Base-by-base conservation (phyloP, 441 rosid genomes). In the Viola pubescens region DNA sequence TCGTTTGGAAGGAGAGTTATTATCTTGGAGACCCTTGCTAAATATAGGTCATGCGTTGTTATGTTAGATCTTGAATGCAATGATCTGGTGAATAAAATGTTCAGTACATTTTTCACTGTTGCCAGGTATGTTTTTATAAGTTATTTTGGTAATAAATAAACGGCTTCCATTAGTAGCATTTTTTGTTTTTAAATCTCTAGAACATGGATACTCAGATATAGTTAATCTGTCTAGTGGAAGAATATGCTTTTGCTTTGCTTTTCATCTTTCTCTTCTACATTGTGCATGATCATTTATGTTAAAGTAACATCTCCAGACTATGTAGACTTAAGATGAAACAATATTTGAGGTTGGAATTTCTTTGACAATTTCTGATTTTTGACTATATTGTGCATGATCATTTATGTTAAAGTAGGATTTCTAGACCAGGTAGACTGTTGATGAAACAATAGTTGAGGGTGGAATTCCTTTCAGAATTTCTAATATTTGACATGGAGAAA, bases 1-100 rank as follows among this genome's bases (percentile, higher is more conserved):
- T 91, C 95, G 38, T 91, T 74, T 73, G 70, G 67, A 48, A 91
- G 90, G 81, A 79, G 89, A 73, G 78, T 80, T 52, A 75, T 88
- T 7, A 95, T 91, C 68, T 91, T 95, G 75, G 99, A 88, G 76
- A 91, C 97, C 55, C 87, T 91, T 73, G 96, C 99, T 50, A 91
- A 86, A 73, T 94, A 82, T 77, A 81, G 98, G 73, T 95, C 98
- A 2, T 95, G 98, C 48, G 94, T 91, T 48, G 97, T 91, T 74
- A 95, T 95, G 98, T 60, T 95, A 90, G 99, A 95, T 82, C 95
- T 95, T 19, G 98, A 92, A 79, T 91, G 98, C 53, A 91, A 91
- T 67, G 81, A 77, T 39, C 83, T 91, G 54, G 81, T 95, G 62
- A 67, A 80, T 53, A 77, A 92, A 75, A 95, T 95, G 98, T 95